Conservation (phyloP, 768 basidiomycete species). For the Leccinum rimulosum region DNA sequence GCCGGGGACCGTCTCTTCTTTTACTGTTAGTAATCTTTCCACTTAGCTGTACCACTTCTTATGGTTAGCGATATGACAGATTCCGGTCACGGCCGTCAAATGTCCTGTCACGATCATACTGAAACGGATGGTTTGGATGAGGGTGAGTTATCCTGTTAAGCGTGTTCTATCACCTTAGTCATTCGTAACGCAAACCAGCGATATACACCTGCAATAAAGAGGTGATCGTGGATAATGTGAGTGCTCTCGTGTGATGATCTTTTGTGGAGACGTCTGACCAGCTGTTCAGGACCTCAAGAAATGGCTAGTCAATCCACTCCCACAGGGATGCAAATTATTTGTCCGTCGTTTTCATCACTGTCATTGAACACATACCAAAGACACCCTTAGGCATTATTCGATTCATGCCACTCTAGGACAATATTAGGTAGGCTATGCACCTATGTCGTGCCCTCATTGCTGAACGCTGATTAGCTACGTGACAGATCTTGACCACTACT, state of each 20-base stretch:
- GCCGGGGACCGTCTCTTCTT: constrained; percentile 55
- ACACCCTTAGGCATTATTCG: constrained; percentile 24
- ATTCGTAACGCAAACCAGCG: constrained; percentile 5
- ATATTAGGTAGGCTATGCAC: constrained; percentile 21
- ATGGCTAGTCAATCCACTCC: constrained; percentile 25
- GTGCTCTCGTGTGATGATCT: constrained; percentile 21
- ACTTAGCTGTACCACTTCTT: neutral
- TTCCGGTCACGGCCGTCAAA: constrained; percentile 51
- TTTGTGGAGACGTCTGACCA: constrained; percentile 32
- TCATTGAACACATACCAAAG: neutral
- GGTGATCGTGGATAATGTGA: constrained; percentile 26
- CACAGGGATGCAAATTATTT: constrained; percentile 27
- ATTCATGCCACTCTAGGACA: constrained; percentile 30
- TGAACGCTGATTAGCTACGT: neutral
- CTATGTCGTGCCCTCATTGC: neutral
- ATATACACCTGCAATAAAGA: constrained; percentile 11
- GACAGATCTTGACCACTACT: constrained; percentile 27
- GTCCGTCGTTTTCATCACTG: constrained; percentile 14
- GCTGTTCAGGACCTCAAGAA: constrained; percentile 20
- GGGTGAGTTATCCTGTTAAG: constrained; percentile 30
- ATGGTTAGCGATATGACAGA: constrained; percentile 28
- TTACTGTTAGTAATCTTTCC: constrained; percentile 42
- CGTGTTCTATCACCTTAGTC: neutral
- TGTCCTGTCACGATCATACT: constrained; percentile 38
- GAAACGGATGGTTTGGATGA: constrained; percentile 56